Percentiles rank a stretch among this genome's conserved stretches.
These are phyloP conservation scores for Cercospora sp. DNA, from an alignment of 2,329 filamentous ascomycete genomes.

Conservation along the genomic window DNA sequence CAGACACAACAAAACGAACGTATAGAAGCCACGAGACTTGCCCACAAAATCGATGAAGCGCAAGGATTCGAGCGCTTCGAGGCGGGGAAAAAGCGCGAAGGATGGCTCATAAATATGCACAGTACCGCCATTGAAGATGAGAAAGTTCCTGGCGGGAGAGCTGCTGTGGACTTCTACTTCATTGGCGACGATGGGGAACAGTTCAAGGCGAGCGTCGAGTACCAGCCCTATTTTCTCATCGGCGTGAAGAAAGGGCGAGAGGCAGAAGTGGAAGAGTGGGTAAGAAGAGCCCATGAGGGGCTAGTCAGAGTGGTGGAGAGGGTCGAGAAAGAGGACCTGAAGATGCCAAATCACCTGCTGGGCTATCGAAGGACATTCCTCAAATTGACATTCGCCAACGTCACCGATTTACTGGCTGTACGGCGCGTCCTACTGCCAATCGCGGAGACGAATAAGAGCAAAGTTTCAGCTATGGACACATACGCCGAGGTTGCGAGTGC, in stretches of 20 bases:
- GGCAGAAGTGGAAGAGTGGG: conserved; percentile 94
- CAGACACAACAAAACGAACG: conserved; percentile 90
- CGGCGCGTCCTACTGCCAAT: conserved; percentile 82
- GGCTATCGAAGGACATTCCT: conserved; percentile 88
- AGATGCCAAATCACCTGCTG: conserved; percentile 80
- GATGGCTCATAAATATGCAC: conserved; percentile 96
- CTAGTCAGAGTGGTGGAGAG: conserved; percentile 74
- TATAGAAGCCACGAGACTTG: conserved; percentile 78
- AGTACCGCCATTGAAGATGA: conserved; percentile 83
- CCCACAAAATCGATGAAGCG: conserved; percentile 85
- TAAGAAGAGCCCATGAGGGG: conserved; percentile 74
- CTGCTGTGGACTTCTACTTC: conserved; percentile 96
- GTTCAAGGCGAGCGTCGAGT: conserved; percentile 95
- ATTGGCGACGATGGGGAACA: conserved; percentile 83
- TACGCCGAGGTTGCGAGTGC: conserved; percentile 94
- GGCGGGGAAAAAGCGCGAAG: conserved; percentile 76
- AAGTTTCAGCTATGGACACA: conserved; percentile 94
- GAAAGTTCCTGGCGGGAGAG: conserved; percentile 76
- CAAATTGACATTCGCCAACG: conserved; percentile 82
- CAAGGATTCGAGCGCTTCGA: conserved; percentile 96
- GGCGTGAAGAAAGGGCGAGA: conserved; percentile 86
- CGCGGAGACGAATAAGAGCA: conserved; percentile 95
- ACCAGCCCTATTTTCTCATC: conserved; percentile 93
- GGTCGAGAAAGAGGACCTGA: conserved; percentile 86
- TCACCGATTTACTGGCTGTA: conserved; percentile 80